Conservation (phyloP, 371 early-diverging fungal species). For the Apophysomyces trapeziformis region DNA sequence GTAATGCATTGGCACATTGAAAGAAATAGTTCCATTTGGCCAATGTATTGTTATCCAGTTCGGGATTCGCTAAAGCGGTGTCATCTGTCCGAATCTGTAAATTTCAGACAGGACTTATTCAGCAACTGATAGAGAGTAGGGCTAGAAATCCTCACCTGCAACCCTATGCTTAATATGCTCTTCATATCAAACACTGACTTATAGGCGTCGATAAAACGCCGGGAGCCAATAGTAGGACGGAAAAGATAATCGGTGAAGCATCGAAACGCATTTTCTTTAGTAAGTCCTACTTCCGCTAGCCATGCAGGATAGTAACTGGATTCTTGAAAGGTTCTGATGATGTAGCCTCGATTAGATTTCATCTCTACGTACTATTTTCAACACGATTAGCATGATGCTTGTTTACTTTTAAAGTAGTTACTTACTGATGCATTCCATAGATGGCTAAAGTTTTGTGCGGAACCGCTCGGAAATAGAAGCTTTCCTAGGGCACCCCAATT, state of each 20-base stretch:
- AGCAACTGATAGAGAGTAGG: background rate
- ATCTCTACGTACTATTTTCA: constrained; percentile 40
- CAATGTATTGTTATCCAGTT: constrained; percentile 34
- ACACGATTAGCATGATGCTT: background rate
- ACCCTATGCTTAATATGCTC: constrained; percentile 49
- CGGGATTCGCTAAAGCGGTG: constrained; percentile 47
- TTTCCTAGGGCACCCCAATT: constrained; percentile 31
- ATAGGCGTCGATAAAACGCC: constrained; percentile 53
- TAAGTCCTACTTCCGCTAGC: constrained; percentile 39
- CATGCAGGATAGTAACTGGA: constrained; percentile 32
- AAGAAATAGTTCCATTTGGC: constrained; percentile 52
- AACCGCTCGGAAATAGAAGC: constrained; percentile 44
- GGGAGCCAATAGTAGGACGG: constrained; percentile 49
- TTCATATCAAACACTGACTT: constrained; percentile 45
- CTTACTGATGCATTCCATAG: constrained; percentile 52
- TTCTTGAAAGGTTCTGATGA: constrained; percentile 46
- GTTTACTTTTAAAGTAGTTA: background rate
- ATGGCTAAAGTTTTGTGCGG: constrained; percentile 42
- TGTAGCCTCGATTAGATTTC: constrained; percentile 51
- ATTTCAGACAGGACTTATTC: background rate
- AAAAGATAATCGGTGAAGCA: constrained; percentile 53
- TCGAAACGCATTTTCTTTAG: constrained; percentile 46
- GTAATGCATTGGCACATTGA: constrained; percentile 48
- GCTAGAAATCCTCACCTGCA: constrained; percentile 26
- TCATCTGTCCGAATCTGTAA: constrained; percentile 51